Evolutionary conservation across 352 stramenopile genomes (phyloP), one percentile per base, ranked within the genome.

Genomic region (Phytophthora pistaciae): DNA sequence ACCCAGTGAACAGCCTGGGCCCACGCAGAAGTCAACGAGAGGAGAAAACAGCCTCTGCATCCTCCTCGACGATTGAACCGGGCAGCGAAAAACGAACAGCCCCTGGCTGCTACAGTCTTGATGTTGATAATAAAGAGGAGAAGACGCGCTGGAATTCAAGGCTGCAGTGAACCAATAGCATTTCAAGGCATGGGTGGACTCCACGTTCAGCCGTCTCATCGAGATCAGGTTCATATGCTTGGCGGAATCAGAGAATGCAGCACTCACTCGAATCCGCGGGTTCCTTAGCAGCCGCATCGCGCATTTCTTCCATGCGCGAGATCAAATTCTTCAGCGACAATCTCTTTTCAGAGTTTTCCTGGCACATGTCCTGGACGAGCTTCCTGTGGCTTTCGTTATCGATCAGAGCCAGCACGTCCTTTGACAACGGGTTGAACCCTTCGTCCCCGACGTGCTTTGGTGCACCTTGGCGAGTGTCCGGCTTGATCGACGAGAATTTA

Each of bases 241-340:
- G 29, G 29, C 29, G 29, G 8, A 5, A 49, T 74, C 25, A 76
- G 16, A 69, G 36, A 42, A 76, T 72, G 48, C 64, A 63, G 54
- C 69, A 76, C 9, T 58, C 69, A 48, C 53, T 68, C 23, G 68
- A 60, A 40, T 72, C 68, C 36, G 38, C 63, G 13, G 56, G 68
- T 16, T 61, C 56, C 9, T n/a, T 16, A n/a, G 53, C 36, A 36
- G 64, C 64, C 5, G 33, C 44, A 59, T 59, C 40, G 9, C 58
- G 48, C 36, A 76, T 42, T 48, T 48, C 42, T 60, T 72, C 36
- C 69, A 72, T 69, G 46, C 40, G 48, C 21, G 18, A 62, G 29
- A 72, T 69, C 27, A 69, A 58, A 6, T 65, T 9, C 8, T 33
- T 10, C 50, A 76, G 10, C 3, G 59, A 49, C 46, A 68, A n/a